Conservation (phyloP, 2,329 filamentous ascomycete genomes). For the Penicillium palitans region DNA sequence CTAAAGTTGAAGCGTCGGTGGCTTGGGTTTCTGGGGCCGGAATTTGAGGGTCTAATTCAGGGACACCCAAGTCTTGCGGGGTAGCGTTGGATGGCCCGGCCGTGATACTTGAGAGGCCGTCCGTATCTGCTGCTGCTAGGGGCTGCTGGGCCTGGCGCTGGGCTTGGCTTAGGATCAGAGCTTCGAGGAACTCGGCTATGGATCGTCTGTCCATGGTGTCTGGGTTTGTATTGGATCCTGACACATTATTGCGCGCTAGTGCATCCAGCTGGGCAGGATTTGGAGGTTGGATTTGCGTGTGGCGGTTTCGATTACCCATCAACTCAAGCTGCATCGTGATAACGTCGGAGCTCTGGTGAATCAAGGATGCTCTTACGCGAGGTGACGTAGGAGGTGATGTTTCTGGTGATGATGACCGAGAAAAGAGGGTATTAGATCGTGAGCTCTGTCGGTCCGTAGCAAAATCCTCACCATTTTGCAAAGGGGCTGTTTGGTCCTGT, state of each 20-base stretch:
- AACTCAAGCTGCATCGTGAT: slow-evolving; percentile 49
- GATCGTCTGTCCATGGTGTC: slow-evolving; percentile 27
- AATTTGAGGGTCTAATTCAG: slow-evolving; percentile 10
- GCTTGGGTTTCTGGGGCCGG: slow-evolving; percentile 8
- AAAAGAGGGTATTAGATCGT: slow-evolving; percentile 44
- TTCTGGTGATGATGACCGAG: slow-evolving; percentile 41
- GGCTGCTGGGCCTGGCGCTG: slow-evolving; percentile 21
- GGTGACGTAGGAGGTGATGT: slow-evolving; percentile 46
- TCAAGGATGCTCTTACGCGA: slow-evolving; percentile 44
- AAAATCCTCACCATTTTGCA: slow-evolving; percentile 11
- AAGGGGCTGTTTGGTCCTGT: slow-evolving; percentile 15
- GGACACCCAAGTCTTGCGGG: slow-evolving; percentile 12
- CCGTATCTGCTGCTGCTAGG: slow-evolving; percentile 20
- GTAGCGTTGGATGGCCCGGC: slow-evolving; percentile 18
- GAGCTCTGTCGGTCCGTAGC: slow-evolving; percentile 31
- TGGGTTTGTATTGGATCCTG: slow-evolving; percentile 17
- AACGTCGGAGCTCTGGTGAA: slow-evolving; percentile 45
- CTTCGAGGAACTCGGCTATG: slow-evolving; percentile 40
- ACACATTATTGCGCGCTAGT: slow-evolving; percentile 13
- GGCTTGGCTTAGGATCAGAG: slow-evolving; percentile 34
- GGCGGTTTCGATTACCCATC: slow-evolving; percentile 34
- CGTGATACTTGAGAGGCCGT: slow-evolving; percentile 27
- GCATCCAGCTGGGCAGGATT: slow-evolving; percentile 16
- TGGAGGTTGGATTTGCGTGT: slow-evolving; percentile 19
- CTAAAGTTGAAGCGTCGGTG: slow-evolving; percentile 5